Evolutionary conservation across 208 protist genomes (phyloP).

Genomic region (Trypanosoma rangeli): DNA sequence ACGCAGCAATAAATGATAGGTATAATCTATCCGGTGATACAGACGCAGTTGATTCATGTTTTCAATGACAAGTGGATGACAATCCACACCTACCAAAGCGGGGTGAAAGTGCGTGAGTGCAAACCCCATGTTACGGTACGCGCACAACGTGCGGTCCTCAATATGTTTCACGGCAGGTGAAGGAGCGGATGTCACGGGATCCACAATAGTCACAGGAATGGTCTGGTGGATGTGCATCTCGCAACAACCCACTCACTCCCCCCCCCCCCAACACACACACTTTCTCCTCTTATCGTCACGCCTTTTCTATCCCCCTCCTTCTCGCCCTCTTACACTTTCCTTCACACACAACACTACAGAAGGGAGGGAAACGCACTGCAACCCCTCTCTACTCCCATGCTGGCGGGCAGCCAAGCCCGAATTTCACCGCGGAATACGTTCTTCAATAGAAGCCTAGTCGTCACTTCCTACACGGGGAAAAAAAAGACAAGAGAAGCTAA

Average conservation of each 20-base stretch:
- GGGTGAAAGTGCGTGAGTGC: conserved; percentile 23
- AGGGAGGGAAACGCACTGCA: neutral
- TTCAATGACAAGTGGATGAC: conserved; percentile 17
- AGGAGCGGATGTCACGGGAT: neutral
- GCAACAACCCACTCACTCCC: neutral
- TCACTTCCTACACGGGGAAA: neutral
- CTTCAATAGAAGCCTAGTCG: too few relatives aligned
- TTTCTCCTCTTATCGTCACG: too few relatives aligned
- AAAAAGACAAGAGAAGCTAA: neutral
- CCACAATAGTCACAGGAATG: conserved; percentile 22
- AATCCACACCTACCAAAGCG: conserved; percentile 1
- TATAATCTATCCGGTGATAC: conserved; percentile 13
- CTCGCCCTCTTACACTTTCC: neutral
- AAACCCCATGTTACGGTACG: conserved; percentile 25
- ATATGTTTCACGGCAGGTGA: conserved; percentile 12
- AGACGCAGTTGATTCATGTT: conserved; percentile 22
- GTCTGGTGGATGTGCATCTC: conserved; percentile 28
- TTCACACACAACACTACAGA: neutral
- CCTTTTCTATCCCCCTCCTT: neutral
- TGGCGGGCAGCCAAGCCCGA: neutral
- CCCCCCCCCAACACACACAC: too few relatives aligned
- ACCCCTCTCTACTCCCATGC: neutral
- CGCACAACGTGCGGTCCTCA: conserved; percentile 22
- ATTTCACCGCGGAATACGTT: neutral
- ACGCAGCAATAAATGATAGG: conserved; percentile 17